phyloP scores from a whole-genome alignment of 306 rosid species.

The Lagenaria siceraria region DNA sequence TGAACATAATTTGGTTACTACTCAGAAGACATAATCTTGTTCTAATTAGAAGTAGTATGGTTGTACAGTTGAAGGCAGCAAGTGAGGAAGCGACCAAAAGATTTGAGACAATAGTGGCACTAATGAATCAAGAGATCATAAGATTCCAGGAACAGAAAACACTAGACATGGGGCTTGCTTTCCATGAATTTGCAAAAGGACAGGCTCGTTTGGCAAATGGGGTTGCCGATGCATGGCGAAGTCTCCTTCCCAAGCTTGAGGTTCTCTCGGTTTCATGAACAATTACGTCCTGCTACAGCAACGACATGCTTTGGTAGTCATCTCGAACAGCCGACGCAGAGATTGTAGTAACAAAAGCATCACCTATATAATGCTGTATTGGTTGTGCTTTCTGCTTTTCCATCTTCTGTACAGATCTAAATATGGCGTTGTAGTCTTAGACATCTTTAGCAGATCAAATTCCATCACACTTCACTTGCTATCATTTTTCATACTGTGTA shows the following conservation, averaged over 20 bases:
- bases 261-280: constrained; percentile 8
- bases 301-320: neutral
- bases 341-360: neutral
- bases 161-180: constrained; percentile 75
- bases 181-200: constrained; percentile 93
- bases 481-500: neutral
- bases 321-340: neutral
- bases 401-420: neutral
- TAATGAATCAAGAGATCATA: constrained; percentile 81
- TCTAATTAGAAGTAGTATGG: constrained; percentile 15
- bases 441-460: neutral
- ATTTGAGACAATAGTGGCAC: constrained; percentile 62
- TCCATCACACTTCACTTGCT: neutral
- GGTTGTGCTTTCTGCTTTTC: neutral
- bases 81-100: constrained; percentile 79
- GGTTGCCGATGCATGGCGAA: constrained; percentile 88
- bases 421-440: neutral
- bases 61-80: constrained; percentile 79
- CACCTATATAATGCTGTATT: neutral
- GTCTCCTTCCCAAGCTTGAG: constrained; percentile 94
- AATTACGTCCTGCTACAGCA: too few relatives aligned
- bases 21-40: neutral
- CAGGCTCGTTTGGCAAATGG: constrained; percentile 82
- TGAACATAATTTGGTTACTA: neutral
- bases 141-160: constrained; percentile 93